Evolutionary conservation across 306 rosid genomes (phyloP).

Genomic region (Mimosa pudica): DNA sequence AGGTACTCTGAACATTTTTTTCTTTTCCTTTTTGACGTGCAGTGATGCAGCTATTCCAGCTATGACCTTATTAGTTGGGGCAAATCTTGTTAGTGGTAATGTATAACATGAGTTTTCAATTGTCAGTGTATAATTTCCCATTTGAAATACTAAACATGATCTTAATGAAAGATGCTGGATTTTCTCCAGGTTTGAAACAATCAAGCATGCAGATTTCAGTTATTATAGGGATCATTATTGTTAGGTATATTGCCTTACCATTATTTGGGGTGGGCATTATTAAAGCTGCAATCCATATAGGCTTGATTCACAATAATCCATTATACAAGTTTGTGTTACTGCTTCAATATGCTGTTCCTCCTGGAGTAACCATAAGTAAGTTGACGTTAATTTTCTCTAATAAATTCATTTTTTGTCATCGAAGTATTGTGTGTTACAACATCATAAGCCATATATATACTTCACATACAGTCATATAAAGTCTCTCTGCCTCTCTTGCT

Average conservation of each 20-base stretch:
- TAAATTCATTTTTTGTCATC: too few relatives aligned
- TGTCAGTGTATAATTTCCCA: not conserved
- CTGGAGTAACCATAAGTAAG: slow-evolving; percentile 43
- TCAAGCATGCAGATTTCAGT: slow-evolving; percentile 19
- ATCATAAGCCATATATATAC: too few relatives aligned
- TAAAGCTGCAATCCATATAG: slow-evolving; percentile 40
- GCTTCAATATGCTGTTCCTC: slow-evolving; percentile 43
- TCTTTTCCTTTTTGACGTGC: not conserved
- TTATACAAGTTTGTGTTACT: slow-evolving; percentile 39
- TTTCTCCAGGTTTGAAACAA: slow-evolving; percentile 37
- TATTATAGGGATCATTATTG: slow-evolving; percentile 36
- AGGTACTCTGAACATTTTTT: not conserved
- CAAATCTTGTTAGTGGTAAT: slow-evolving; percentile 45
- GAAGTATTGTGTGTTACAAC: too few relatives aligned
- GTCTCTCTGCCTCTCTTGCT: too few relatives aligned
- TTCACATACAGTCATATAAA: too few relatives aligned
- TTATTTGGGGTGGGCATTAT: slow-evolving; percentile 35
- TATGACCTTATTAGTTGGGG: slow-evolving; percentile 43
- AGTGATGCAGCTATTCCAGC: slow-evolving; percentile 46
- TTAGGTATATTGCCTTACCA: slow-evolving; percentile 35
- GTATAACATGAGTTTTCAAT: not conserved
- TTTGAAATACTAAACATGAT: slow-evolving; percentile 3
- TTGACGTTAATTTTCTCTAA: not conserved
- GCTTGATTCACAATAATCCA: slow-evolving; percentile 40
- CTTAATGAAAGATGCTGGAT: not conserved